Base-by-base conservation (phyloP, 805 yeast genomes). In the Metschnikowia reukaufii region DNA sequence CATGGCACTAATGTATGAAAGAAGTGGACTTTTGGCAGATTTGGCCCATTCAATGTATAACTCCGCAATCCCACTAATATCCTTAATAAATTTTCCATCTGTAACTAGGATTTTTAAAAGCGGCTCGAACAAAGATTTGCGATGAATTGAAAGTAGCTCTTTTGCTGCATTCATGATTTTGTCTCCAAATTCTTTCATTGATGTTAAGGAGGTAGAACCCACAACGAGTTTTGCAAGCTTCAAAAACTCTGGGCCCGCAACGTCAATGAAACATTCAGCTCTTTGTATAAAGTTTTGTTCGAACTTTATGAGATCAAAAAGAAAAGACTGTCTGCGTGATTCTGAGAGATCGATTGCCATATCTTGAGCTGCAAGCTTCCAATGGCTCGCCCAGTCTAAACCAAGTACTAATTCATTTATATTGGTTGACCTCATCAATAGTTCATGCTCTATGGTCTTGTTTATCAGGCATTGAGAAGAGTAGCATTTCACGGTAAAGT, bases 261-360 rank as follows among this genome's bases (percentile, higher is more conserved):
- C 46, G 58, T 78, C 78, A 3, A 85, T 70, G 44, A 87, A 84
- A 3, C 84, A 79, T 50, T 76, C 74, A 2, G 90, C 84, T 58
- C 88, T 76, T 40, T 79, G 81, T 19, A 87, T 76, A 43, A 84
- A 85, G 15, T 81, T 76, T 56, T 84, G 88, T 54, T 88, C 96
- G 39, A 82, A 77, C 46, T 81, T 73, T 23, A 88, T 79, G 39
- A 88, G 67, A 60, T 88, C 96, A 64, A 85, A 89, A 4, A 87
- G 76, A 47, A 83, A 81, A 46, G 88, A 83, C 61, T 88, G 96
- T 31, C 81, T 73, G 56, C 80, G 81, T n/a, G 82, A 71, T 45
- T 81, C 79, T 9, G 65, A 62, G 9, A 75, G 74, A 43, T 76
- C 81, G 6, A 79, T 75, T 17, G 71, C 62, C 21, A 83, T 59